Base-by-base conservation (phyloP, 768 basidiomycete species). In the Lactifluus hygrophoroides region DNA sequence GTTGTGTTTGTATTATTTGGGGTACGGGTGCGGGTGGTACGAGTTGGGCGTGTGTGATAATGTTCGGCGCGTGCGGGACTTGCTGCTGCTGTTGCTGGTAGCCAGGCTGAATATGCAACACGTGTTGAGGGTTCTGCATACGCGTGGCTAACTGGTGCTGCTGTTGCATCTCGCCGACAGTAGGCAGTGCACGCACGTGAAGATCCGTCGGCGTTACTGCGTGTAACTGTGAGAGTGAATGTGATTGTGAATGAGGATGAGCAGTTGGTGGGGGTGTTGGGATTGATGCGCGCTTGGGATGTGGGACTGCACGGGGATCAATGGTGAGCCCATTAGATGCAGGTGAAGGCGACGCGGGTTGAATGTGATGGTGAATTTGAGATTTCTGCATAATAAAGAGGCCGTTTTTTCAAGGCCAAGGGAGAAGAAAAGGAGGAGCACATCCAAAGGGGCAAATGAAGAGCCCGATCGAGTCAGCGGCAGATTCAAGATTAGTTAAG, bases 11-110 rank as follows among this genome's bases (percentile, higher is more conserved):
- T n/a, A 32, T 28, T 27, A 19, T 28, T 21, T n/a, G 25, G 11
- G 46, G 52, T 32, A 25, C 10, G 30, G 38, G 30, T 40, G 44
- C 37, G 51, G 25, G 28, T 48, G 53, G 53, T 49, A 52, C 40
- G 32, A 35, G 1, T 54, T 43, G 52, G 34, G 52, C 58, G 52
- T 59, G 58, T 54, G 17, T 25, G n/a, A 28, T 21, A 52, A 19
- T 52, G 44, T 37, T 42, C 14, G 48, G 40, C 52, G 47, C 32
- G 52, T 54, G 47, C 3, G 21, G 38, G 30, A 30, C 52, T 10
- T 42, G 52, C 23, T 54, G 57, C 11, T 53, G 57, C 3, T 45
- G 51, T 3, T 47, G 56, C 2, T 43, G 38, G 32, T 54, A 34
- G 25, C 14, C 7, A n/a, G 17, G 17, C 9, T 6, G 51, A 52